Evolutionary conservation across 192 early-diverging fungal genomes (phyloP), one percentile per base, ranked within the genome.

Genomic region (Backusella mclennaniae): DNA sequence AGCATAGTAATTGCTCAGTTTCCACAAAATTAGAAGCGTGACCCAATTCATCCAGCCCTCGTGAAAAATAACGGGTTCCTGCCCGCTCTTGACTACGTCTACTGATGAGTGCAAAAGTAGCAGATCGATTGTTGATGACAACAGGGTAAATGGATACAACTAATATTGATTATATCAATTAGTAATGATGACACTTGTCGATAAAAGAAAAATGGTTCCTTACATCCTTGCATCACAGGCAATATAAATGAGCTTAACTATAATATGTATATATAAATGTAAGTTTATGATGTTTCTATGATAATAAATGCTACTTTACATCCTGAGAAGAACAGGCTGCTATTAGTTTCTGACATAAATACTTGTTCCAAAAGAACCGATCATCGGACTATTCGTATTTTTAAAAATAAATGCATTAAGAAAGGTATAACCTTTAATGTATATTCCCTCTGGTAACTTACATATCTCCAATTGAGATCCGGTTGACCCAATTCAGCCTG

Each of bases 1-100:
- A 87, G 44, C 89, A 82, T 6, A 97, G 84, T 63, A 98, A 86
- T 86, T 98, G 97, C 78, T 99, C 97, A 0, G 96, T 98, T 84
- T 99, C 98, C 26, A 95, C 95, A 83, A 91, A 98, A 83, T 99
- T 99, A 53, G 97, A 93, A 38, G 97, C 97, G 77, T 96, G 91
- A 35, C 97, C 98, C 1, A 92, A 73, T 63, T 86, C 88, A 79
- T 99, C 97, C 9, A 97, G 90, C 67, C 98, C 97, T 35, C 98
- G 92, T 39, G 93, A 92, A 79, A 98, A 93, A 80, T 95, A 99
- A 23, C 98, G 93, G 2, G 96, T 95, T 67, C 98, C 97, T 44
- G 87, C 91, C 31, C 94, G 91, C 78, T 90, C 88, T 73, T 92
- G 90, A 36, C 90, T 93, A 7, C 95, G 90, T 42, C 97, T 92